Percentiles rank a stretch among this genome's conserved stretches.
Conservation (phyloP, 768 basidiomycete genomes). For the Xerocomellus dryophilus region DNA sequence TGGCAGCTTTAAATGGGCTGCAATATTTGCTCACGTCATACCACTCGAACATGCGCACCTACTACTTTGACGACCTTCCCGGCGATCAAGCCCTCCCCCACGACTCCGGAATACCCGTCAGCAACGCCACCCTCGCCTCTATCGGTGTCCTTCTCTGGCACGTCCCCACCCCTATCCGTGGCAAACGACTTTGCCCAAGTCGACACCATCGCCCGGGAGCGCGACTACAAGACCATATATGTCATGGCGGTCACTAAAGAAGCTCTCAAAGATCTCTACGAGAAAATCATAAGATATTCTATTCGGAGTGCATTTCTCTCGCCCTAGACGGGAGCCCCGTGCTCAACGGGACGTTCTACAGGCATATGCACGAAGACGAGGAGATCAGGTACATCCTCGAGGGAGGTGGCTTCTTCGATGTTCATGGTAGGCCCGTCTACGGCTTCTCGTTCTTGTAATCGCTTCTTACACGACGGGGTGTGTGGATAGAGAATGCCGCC, state of each 20-base stretch:
- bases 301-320: slow-evolving; percentile 56
- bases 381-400: slow-evolving; percentile 86
- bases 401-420: slow-evolving; percentile 88
- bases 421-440: slow-evolving; percentile 58
- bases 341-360: slow-evolving; percentile 24
- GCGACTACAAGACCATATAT: slow-evolving; percentile 83
- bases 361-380: slow-evolving; percentile 94
- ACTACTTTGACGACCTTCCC: slow-evolving; percentile 66
- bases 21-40: no score
- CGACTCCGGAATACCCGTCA: slow-evolving; percentile 59
- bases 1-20: no score
- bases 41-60: slow-evolving; percentile 78
- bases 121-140: slow-evolving; percentile 43
- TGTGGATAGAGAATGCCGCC: slow-evolving; percentile 54
- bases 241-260: slow-evolving; percentile 72
- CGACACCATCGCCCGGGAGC: slow-evolving; percentile 60
- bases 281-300: slow-evolving; percentile 80
- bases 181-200: slow-evolving; percentile 45
- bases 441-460: no score
- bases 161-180: slow-evolving; percentile 52
- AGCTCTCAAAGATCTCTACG: slow-evolving; percentile 79
- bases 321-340: not conserved
- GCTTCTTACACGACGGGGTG: not conserved
- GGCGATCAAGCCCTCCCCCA: slow-evolving; percentile 83
- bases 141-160: slow-evolving; percentile 67